Percentiles rank a stretch among this genome's conserved stretches.
Evolutionary conservation across 1,284 basidiomycete species (phyloP).

Genomic region (Trametes pubescens): DNA sequence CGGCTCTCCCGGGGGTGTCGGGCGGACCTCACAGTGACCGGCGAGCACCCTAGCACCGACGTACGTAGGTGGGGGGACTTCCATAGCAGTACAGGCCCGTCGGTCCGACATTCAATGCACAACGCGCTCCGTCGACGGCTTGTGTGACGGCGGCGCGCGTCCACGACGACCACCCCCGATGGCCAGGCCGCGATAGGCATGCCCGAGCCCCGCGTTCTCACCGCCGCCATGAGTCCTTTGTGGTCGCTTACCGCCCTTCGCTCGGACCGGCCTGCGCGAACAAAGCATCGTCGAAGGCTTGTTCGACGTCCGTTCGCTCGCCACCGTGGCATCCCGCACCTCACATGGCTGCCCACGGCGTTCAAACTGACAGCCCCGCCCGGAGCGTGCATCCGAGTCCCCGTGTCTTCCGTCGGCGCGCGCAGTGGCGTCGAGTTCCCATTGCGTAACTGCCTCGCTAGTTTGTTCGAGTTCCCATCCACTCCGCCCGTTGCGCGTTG

Average conservation of each 20-base stretch:
- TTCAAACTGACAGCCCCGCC: not conserved
- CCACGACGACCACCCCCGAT: not conserved
- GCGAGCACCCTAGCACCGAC: too few species aligned
- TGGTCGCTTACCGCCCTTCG: not conserved
- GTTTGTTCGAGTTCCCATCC: too few species aligned
- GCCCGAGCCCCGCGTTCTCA: not conserved
- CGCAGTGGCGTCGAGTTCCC: too few species aligned
- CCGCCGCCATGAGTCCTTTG: too few species aligned
- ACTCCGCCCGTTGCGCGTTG: too few species aligned
- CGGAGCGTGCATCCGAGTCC: not conserved
- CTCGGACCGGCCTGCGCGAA: slow-evolving; percentile 3
- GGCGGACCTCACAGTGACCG: too few species aligned
- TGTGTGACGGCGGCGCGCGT: too few species aligned
- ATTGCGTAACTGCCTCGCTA: too few species aligned
- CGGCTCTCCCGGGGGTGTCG: too few species aligned
- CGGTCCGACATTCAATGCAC: not conserved
- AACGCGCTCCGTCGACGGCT: too few species aligned
- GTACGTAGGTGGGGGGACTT: too few species aligned
- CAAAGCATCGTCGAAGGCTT: not conserved
- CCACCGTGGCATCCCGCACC: not conserved
- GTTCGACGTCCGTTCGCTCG: not conserved
- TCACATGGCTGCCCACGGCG: not conserved
- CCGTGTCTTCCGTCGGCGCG: not conserved
- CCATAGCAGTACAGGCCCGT: not conserved
- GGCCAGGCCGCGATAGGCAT: not conserved